A percentile compares a stretch with the other conserved stretches of the same genome.
phyloP scores from a whole-genome alignment of 1,139 yeast species.

The Taphrina populina region DNA sequence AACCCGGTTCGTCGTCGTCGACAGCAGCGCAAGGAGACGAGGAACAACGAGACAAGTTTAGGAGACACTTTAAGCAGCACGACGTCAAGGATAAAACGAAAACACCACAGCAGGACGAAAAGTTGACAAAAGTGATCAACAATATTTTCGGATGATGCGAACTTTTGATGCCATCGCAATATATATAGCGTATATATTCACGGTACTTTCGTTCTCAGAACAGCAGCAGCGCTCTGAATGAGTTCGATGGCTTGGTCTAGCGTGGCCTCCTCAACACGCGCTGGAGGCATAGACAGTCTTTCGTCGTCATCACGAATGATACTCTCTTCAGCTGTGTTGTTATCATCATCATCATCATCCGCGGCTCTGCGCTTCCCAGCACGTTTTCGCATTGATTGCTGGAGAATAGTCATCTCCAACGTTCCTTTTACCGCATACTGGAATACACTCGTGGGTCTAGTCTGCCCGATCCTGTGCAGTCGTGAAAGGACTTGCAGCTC shows the following conservation, averaged over 20 bases:
- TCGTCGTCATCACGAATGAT: too few relatives aligned
- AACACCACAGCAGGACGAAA: conserved; percentile 6
- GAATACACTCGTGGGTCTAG: conserved; percentile 79
- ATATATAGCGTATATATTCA: too few relatives aligned
- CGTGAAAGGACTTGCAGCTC: conserved; percentile 91
- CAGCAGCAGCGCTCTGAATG: too few relatives aligned
- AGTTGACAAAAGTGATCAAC: conserved; percentile 9
- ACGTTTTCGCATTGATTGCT: too few relatives aligned
- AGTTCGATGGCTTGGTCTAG: too few relatives aligned
- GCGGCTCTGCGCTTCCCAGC: background rate
- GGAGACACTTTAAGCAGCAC: conserved; percentile 39
- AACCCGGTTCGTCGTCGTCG: conserved; percentile 3
- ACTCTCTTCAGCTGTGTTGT: too few relatives aligned
- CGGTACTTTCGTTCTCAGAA: too few relatives aligned
- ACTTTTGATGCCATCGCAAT: background rate
- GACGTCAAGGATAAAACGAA: conserved; percentile 36
- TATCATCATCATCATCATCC: too few relatives aligned
- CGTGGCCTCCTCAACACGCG: too few relatives aligned
- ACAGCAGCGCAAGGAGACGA: conserved; percentile 5
- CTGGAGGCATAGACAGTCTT: too few relatives aligned
- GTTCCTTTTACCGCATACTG: conserved; percentile 79
- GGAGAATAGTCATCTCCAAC: conserved; percentile 83
- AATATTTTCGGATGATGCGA: conserved; percentile 3
- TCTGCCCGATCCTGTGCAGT: conserved; percentile 89
- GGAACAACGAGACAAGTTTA: conserved; percentile 32